Base-by-base conservation (phyloP, 2,329 filamentous ascomycete genomes). In the Fusarium beomiforme region DNA sequence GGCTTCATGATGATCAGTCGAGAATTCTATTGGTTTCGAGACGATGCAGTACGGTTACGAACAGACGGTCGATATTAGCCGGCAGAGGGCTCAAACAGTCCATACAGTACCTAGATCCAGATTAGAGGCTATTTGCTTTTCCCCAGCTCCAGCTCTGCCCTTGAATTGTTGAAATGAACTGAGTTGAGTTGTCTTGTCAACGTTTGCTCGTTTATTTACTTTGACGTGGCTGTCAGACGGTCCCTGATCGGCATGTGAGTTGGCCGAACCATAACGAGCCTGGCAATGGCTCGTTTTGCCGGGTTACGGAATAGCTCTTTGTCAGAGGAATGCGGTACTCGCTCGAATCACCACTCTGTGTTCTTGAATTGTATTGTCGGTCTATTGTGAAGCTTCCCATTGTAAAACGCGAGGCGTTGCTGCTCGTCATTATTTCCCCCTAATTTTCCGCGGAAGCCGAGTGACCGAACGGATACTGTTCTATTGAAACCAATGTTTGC, bases 291-390 rank as follows among this genome's bases (percentile, higher is more conserved):
- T 41, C 26, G 29, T 24, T 44, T 68, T 67, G 47, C 42, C 49
- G 37, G 31, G 29, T 56, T 56, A 21, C 19, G 64, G 64, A 24
- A 41, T 67, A 67, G 53, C 37, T 21, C 50, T 46, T 53, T 58
- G 19, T 16, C 56, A 53, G 43, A 66, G 69, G 69, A 71, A 71
- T 71, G 69, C 31, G 53, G 47, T 51, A 42, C 43, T 67, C 43
- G 37, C 53, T 31, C 17, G 21, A 56, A 34, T 43, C 29, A 37
- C 16, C 39, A 17, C 26, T 44, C 29, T 62, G 19, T 61, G 29
- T 5, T 26, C 47, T n/a, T 37, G 47, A 11, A n/a, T 16, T 16
- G 31, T 51, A 31, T 51, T 33, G 47, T 23, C 31, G 36, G 21
- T 43, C 39, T 36, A 47, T 55, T 41, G 36, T 21, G 61, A 62